Percentiles rank a stretch among this genome's conserved stretches.
These are phyloP conservation scores for Ballota nigra DNA, from an alignment of 257 asterid genomes.

Conservation along the genomic window DNA sequence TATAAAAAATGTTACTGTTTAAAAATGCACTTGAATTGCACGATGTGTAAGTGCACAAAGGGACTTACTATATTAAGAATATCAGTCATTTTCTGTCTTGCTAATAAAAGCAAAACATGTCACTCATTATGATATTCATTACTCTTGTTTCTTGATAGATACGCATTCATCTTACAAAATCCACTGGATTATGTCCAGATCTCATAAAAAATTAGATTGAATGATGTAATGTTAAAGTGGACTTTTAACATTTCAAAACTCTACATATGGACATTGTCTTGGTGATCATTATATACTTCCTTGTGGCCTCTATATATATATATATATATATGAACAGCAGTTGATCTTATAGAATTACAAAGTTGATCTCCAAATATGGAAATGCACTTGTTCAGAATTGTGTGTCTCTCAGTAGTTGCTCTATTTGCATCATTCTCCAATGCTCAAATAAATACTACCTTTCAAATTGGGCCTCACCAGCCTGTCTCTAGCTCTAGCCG, in stretches of 20 bases:
- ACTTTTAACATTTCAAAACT: not conserved
- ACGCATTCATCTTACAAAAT: not conserved
- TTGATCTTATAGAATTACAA: not conserved
- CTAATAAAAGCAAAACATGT: no score
- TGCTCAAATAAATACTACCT: slow-evolving; percentile 21
- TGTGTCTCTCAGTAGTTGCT: slow-evolving; percentile 10
- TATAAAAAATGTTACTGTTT: no score
- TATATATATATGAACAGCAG: no score
- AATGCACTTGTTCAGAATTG: not conserved
- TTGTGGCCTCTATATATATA: not conserved
- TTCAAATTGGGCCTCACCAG: slow-evolving; percentile 37
- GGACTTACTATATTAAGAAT: no score
- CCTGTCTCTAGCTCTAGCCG: slow-evolving; percentile 32
- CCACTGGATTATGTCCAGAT: not conserved
- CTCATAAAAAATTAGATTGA: no score
- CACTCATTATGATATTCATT: not conserved
- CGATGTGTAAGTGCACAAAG: no score
- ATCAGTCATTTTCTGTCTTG: no score
- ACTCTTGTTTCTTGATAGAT: no score
- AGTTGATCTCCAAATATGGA: not conserved
- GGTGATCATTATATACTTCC: not conserved
- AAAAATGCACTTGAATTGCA: no score
- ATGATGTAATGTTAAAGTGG: not conserved
- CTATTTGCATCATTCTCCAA: slow-evolving; percentile 11
- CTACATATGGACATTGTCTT: not conserved